A percentile compares a stretch with the other conserved stretches of the same genome.
These are phyloP conservation scores for Pterulicium gracile DNA, from an alignment of 1,284 basidiomycete genomes.

Conservation along the genomic window DNA sequence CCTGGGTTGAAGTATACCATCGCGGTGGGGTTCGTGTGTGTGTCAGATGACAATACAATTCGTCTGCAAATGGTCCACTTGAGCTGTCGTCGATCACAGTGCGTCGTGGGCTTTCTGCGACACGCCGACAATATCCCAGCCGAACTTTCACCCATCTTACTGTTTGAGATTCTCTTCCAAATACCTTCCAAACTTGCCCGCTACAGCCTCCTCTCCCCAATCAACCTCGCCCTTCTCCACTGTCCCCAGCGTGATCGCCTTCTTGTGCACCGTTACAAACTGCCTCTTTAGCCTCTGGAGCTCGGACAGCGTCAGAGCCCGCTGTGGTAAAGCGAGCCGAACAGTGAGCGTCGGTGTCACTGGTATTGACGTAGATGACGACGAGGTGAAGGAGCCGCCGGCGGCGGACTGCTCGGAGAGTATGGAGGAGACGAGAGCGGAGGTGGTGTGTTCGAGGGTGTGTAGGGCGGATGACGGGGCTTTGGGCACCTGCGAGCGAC, in stretches of 20 bases:
- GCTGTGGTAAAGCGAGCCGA: slow-evolving; percentile 49
- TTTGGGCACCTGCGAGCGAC: slow-evolving; percentile 45
- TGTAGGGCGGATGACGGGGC: slow-evolving; percentile 78
- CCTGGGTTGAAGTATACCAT: no score
- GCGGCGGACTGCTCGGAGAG: slow-evolving; percentile 43
- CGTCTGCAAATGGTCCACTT: no score
- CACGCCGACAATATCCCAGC: no score
- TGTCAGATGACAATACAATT: no score
- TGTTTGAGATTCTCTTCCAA: slow-evolving; percentile 61
- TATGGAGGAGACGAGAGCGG: slow-evolving; percentile 57
- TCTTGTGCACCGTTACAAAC: slow-evolving; percentile 80
- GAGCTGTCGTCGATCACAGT: no score
- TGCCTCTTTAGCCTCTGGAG: slow-evolving; percentile 81
- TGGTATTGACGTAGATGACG: slow-evolving; percentile 31
- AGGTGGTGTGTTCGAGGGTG: slow-evolving; percentile 63
- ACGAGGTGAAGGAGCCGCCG: slow-evolving; percentile 34
- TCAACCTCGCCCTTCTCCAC: slow-evolving; percentile 67
- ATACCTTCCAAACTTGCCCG: slow-evolving; percentile 67
- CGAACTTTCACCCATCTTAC: no score
- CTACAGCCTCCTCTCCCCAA: slow-evolving; percentile 69
- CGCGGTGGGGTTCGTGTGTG: no score
- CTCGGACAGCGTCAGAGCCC: slow-evolving; percentile 70
- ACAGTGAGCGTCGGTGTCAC: slow-evolving; percentile 29
- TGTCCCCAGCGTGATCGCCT: slow-evolving; percentile 78
- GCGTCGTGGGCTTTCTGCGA: no score